Percentiles rank a stretch among this genome's conserved stretches.
These are phyloP conservation scores for Bruguiera hainesii DNA, from an alignment of 441 rosid genomes.

Conservation along the genomic window DNA sequence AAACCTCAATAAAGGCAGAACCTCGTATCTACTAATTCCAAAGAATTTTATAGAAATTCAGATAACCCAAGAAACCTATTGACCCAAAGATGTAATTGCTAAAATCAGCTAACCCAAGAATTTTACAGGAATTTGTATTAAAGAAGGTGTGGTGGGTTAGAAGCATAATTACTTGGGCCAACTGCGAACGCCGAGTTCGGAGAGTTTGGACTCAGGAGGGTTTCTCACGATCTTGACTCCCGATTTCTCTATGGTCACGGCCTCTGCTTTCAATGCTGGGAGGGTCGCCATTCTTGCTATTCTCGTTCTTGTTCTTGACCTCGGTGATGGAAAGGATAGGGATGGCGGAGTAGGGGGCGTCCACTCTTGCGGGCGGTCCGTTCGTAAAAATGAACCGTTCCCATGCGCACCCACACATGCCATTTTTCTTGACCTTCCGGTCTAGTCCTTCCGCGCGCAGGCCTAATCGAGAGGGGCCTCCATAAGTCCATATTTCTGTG, in stretches of 20 bases:
- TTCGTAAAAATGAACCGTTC: too few relatives aligned
- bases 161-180: constrained; percentile 66
- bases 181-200: constrained; percentile 62
- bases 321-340: not conserved
- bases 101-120: not conserved
- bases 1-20: too few relatives aligned
- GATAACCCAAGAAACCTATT: not conserved
- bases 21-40: too few relatives aligned
- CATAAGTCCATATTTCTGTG: too few relatives aligned
- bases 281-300: constrained; percentile 5
- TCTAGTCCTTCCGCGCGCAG: too few relatives aligned
- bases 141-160: not conserved
- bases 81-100: not conserved
- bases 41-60: not conserved
- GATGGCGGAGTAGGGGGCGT: too few relatives aligned
- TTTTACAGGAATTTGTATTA: not conserved
- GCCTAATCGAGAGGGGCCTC: too few relatives aligned
- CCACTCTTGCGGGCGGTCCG: too few relatives aligned
- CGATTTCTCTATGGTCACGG: constrained; percentile 55
- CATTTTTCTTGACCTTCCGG: too few relatives aligned
- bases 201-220: constrained; percentile 74
- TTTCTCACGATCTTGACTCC: constrained; percentile 60
- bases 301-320: constrained; percentile 3
- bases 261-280: constrained; percentile 36
- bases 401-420: too few relatives aligned